A percentile compares a stretch with the other conserved stretches of the same genome.
These are phyloP conservation scores for Trametes meyenii DNA, from an alignment of 768 basidiomycete species.

Conservation along the genomic window DNA sequence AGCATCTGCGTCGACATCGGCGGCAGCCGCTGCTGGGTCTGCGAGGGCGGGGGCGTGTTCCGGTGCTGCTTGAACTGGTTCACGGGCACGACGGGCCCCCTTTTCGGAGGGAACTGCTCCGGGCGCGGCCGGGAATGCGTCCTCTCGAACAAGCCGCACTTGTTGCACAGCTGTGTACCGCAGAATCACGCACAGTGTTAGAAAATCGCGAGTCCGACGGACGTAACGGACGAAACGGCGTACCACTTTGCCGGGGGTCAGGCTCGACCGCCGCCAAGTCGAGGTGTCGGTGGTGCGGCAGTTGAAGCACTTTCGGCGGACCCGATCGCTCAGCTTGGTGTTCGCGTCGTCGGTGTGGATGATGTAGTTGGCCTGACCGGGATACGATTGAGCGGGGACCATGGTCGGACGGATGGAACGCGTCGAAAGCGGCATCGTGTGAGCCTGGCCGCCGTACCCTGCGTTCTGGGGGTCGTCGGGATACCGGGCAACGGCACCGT, in stretches of 20 bases:
- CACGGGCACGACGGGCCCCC: constrained; percentile 63
- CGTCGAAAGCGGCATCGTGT: constrained; percentile 30
- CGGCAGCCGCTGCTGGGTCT: constrained; percentile 35
- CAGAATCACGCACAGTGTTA: not conserved
- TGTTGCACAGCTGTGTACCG: constrained; percentile 48
- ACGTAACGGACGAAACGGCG: constrained; percentile 21
- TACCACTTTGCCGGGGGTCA: constrained; percentile 80
- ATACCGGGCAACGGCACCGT: constrained; percentile 19
- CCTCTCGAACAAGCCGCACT: constrained; percentile 80
- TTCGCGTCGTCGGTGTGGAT: constrained; percentile 77
- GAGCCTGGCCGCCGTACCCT: constrained; percentile 30
- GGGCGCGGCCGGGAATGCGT: constrained; percentile 80
- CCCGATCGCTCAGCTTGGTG: constrained; percentile 77
- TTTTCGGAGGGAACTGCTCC: constrained; percentile 80
- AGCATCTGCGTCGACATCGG: constrained; percentile 48
- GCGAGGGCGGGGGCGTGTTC: constrained; percentile 48
- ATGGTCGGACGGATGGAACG: constrained; percentile 29
- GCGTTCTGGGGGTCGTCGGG: constrained; percentile 14
- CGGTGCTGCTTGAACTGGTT: constrained; percentile 45
- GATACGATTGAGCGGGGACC: constrained; percentile 38
- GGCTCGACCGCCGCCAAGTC: constrained; percentile 77
- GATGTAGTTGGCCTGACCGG: constrained; percentile 43
- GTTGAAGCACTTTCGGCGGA: constrained; percentile 79
- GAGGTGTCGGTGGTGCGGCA: constrained; percentile 85
- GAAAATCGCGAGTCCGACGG: not conserved